phyloP scores from a whole-genome alignment of 1,284 basidiomycete genomes.

The Singerocomus inundabilis region DNA sequence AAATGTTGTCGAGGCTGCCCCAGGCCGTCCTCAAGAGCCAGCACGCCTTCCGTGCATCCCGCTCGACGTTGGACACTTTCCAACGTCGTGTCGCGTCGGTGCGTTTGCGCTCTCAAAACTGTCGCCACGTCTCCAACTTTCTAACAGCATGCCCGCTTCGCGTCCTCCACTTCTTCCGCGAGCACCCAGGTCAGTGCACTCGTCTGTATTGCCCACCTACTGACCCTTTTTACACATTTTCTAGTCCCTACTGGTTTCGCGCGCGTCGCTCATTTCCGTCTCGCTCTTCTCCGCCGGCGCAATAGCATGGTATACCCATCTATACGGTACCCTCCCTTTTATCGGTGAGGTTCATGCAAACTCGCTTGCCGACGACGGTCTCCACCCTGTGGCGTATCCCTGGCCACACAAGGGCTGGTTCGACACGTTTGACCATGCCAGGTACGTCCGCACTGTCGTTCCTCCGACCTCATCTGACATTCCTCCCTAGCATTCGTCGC shows the following conservation, averaged over 20 bases:
- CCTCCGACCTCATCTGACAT: conserved; percentile 9
- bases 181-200: conserved; percentile 53
- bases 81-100: conserved; percentile 49
- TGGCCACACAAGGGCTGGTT: conserved; percentile 90
- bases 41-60: conserved; percentile 35
- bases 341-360: conserved; percentile 87
- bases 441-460: conserved; percentile 45
- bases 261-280: conserved; percentile 74
- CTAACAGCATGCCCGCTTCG: conserved; percentile 59
- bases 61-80: conserved; percentile 39
- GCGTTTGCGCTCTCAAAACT: conserved; percentile 12
- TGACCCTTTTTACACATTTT: conserved; percentile 17
- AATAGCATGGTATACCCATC: conserved; percentile 93
- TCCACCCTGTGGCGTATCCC: conserved; percentile 87
- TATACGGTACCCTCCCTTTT: conserved; percentile 88
- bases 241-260: conserved; percentile 64
- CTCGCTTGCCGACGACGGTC: conserved; percentile 89
- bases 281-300: conserved; percentile 83
- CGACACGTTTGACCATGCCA: conserved; percentile 94
- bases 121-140: conserved; percentile 12
- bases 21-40: conserved; percentile 54
- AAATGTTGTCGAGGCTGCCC: conserved; percentile 78
- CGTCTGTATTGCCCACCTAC: neutral
- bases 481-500: conserved; percentile 80
- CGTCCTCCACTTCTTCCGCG: conserved; percentile 58